Evolutionary conservation across 2,329 filamentous ascomycete species (phyloP).

Genomic region (Colletotrichum sublineola): DNA sequence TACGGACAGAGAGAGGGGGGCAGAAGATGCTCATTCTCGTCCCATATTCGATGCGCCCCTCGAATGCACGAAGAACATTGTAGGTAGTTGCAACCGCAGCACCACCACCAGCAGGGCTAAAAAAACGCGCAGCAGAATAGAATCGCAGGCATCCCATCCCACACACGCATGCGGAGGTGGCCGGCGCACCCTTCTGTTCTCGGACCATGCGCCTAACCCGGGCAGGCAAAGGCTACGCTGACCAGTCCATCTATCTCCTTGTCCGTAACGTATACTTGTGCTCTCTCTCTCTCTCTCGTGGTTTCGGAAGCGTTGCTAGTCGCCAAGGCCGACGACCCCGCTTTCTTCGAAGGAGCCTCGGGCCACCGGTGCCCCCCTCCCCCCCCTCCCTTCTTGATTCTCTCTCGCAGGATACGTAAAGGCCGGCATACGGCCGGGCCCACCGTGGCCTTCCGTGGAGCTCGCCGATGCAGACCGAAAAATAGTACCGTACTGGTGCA

Average conservation of each 20-base stretch:
- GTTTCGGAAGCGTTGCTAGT: neutral
- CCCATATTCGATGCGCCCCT: constrained; percentile 3
- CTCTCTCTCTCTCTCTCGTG: neutral
- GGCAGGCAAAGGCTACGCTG: constrained; percentile 5
- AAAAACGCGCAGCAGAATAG: constrained; percentile 3
- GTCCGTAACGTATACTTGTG: neutral
- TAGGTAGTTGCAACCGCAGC: neutral
- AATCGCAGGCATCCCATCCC: constrained; percentile 2
- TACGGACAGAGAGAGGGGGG: neutral
- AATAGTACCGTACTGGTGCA: neutral
- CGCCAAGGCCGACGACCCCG: constrained; percentile 8
- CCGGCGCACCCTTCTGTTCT: constrained; percentile 6
- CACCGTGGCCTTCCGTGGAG: constrained; percentile 36
- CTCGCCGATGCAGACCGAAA: constrained; percentile 40
- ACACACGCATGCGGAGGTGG: neutral
- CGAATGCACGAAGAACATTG: constrained; percentile 9
- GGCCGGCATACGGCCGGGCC: constrained; percentile 41
- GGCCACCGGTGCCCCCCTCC: constrained; percentile 33
- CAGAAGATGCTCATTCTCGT: neutral
- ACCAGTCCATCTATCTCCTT: neutral
- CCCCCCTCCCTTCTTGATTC: neutral
- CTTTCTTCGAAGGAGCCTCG: constrained; percentile 23
- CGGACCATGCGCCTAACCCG: neutral
- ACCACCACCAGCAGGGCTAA: neutral
- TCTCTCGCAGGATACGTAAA: constrained; percentile 6